A percentile compares a stretch with the other conserved stretches of the same genome.
These are phyloP conservation scores for Nidula niveotomentosa DNA, from an alignment of 1,284 basidiomycete species.

Conservation along the genomic window DNA sequence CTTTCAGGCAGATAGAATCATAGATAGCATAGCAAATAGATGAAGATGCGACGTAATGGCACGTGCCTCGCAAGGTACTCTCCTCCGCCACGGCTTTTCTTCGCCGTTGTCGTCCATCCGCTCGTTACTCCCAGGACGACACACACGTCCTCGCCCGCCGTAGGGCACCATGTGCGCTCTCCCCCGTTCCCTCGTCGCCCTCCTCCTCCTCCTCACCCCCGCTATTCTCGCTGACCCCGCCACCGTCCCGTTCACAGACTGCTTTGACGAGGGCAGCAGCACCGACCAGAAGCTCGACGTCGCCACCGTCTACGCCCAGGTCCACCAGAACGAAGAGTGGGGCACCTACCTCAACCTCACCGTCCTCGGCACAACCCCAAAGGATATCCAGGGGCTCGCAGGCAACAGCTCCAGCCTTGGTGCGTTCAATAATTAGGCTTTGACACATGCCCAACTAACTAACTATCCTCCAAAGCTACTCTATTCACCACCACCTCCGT, in stretches of 20 bases:
- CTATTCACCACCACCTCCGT: slow-evolving; percentile 82
- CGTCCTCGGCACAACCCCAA: slow-evolving; percentile 57
- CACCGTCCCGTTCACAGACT: slow-evolving; percentile 54
- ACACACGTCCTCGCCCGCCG: slow-evolving; percentile 8
- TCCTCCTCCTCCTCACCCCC: slow-evolving; percentile 19
- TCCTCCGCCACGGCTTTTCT: background rate
- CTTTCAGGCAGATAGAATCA: background rate
- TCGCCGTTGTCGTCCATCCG: slow-evolving; percentile 7
- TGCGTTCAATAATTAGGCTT: slow-evolving; percentile 27
- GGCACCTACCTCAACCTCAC: slow-evolving; percentile 63
- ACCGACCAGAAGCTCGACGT: slow-evolving; percentile 61
- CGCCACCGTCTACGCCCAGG: slow-evolving; percentile 73
- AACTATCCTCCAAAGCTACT: slow-evolving; percentile 54
- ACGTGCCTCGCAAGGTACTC: background rate
- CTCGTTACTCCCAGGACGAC: slow-evolving; percentile 13
- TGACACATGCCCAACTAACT: slow-evolving; percentile 2
- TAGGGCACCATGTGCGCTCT: slow-evolving; percentile 19
- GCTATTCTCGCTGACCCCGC: slow-evolving; percentile 44
- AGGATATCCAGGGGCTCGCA: slow-evolving; percentile 59
- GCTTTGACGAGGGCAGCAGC: slow-evolving; percentile 50
- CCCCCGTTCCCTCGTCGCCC: slow-evolving; percentile 7
- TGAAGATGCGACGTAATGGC: background rate
- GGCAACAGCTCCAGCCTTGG: slow-evolving; percentile 64
- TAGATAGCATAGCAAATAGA: background rate
- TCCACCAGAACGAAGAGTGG: slow-evolving; percentile 46